Conservation (phyloP, 768 basidiomycete genomes). For the Agaricus sinodeliciosus region DNA sequence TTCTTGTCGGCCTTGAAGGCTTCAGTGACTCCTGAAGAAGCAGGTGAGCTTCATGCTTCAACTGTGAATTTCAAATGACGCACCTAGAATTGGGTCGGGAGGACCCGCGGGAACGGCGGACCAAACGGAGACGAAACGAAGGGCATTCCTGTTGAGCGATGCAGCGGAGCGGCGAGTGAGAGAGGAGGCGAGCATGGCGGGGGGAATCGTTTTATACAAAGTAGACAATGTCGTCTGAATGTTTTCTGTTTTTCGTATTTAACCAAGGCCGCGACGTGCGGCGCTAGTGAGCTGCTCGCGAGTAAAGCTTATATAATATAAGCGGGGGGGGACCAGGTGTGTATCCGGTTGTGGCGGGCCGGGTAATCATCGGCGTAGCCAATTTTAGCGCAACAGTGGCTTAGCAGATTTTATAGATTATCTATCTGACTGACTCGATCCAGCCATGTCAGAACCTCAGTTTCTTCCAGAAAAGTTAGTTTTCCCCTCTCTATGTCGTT, state of each 20-base stretch:
- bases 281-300: no score
- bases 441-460: constrained; percentile 15
- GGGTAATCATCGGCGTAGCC: neutral
- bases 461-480: constrained; percentile 20
- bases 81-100: constrained; percentile 90
- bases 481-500: neutral
- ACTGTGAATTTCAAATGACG: constrained; percentile 13
- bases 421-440: neutral
- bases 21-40: constrained; percentile 69
- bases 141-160: constrained; percentile 26
- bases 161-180: constrained; percentile 45
- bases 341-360: no score
- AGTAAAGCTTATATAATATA: no score
- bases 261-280: neutral
- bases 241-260: neutral
- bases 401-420: neutral
- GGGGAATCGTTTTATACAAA: constrained; percentile 16
- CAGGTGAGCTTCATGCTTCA: constrained; percentile 8
- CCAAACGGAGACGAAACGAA: constrained; percentile 67
- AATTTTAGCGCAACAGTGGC: neutral
- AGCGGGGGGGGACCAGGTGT: no score
- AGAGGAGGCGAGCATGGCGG: constrained; percentile 39
- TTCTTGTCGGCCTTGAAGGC: constrained; percentile 96
- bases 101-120: constrained; percentile 79
- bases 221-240: constrained; percentile 15